Evolutionary conservation across 2,329 filamentous ascomycete species (phyloP).

Genomic region (Gyromitra esculenta): DNA sequence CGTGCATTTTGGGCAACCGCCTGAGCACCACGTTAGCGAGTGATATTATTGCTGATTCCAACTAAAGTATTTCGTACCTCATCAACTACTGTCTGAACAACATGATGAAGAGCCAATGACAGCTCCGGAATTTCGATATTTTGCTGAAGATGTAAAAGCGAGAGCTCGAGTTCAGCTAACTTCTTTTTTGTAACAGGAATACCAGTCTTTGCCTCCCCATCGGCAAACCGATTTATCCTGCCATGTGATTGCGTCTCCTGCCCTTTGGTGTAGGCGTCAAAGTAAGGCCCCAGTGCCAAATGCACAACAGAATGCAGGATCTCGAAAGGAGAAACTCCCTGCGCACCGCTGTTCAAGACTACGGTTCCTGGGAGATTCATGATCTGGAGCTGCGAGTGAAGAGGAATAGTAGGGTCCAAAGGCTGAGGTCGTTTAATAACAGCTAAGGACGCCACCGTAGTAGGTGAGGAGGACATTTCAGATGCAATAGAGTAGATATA

Average conservation of each 20-base stretch:
- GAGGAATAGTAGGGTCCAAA: constrained; percentile 82
- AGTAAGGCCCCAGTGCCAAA: constrained; percentile 91
- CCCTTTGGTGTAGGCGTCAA: constrained; percentile 92
- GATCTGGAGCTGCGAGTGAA: constrained; percentile 89
- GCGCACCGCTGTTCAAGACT: constrained; percentile 74
- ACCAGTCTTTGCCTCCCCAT: constrained; percentile 87
- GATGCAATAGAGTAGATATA: constrained; percentile 83
- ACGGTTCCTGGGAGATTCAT: constrained; percentile 88
- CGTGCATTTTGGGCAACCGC: constrained; percentile 73
- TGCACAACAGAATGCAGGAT: constrained; percentile 91
- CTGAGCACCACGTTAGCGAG: constrained; percentile 39
- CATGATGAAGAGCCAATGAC: constrained; percentile 83
- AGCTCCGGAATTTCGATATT: constrained; percentile 98
- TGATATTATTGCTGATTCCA: neutral
- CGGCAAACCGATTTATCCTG: constrained; percentile 62
- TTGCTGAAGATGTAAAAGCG: constrained; percentile 89
- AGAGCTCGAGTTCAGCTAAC: constrained; percentile 91
- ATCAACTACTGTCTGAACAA: constrained; percentile 85
- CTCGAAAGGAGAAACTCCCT: constrained; percentile 86
- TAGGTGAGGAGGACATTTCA: constrained; percentile 80
- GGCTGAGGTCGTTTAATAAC: constrained; percentile 89
- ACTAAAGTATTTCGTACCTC: constrained; percentile 62
- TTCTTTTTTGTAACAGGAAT: constrained; percentile 98
- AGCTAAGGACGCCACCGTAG: constrained; percentile 85
- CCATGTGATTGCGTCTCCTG: constrained; percentile 67